A percentile compares a stretch with the other conserved stretches of the same genome.
These are phyloP conservation scores for Bonia amplexicaulis DNA, from an alignment of 176 grass and related monocot species.

Conservation along the genomic window DNA sequence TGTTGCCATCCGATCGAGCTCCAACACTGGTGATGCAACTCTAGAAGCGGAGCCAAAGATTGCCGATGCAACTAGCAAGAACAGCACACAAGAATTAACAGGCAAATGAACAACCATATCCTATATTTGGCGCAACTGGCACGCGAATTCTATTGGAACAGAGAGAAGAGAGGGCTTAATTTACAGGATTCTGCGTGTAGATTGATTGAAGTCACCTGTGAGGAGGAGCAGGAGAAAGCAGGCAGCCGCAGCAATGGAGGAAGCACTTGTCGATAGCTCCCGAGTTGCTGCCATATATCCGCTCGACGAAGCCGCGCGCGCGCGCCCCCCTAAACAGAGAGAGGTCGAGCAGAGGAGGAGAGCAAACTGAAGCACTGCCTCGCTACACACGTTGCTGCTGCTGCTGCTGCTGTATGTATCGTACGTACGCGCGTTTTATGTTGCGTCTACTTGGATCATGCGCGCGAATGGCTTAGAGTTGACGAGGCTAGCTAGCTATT, in stretches of 20 bases:
- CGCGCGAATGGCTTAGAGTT: background rate
- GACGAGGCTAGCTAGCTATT: no score
- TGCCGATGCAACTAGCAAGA: background rate
- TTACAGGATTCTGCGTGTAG: background rate
- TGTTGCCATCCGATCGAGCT: background rate
- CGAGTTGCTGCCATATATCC: background rate
- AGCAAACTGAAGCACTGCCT: background rate
- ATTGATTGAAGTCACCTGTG: background rate
- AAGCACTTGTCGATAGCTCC: background rate
- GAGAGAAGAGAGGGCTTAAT: background rate
- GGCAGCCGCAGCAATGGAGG: background rate
- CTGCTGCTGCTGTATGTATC: background rate
- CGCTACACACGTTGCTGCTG: background rate
- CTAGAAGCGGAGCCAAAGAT: background rate
- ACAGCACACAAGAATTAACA: no score
- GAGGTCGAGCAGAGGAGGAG: background rate
- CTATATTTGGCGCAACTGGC: no score
- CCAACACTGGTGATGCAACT: background rate
- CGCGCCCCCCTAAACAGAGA: background rate
- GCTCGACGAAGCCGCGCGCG: background rate
- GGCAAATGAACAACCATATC: no score
- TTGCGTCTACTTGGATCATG: background rate
- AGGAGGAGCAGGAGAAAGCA: conserved; percentile 18
- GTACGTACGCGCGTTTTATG: background rate
- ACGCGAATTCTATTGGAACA: no score